Evolutionary conservation across 2,329 filamentous ascomycete genomes (phyloP), one percentile per base, ranked within the genome.

Genomic region (Cladosporium sp.): DNA sequence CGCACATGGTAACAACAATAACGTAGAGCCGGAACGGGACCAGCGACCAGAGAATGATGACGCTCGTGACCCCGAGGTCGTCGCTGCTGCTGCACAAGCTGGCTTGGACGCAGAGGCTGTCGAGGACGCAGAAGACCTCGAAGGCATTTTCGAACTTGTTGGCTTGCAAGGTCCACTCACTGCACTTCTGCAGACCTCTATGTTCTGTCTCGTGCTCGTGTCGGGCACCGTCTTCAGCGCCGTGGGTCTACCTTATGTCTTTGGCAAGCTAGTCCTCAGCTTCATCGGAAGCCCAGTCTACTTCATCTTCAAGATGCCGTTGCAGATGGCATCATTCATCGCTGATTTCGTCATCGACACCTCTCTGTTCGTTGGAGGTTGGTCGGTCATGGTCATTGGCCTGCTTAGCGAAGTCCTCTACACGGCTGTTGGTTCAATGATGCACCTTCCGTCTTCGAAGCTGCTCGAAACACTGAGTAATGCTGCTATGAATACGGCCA

Each of bases 131-230:
- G 95, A 99, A 78, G 95, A 99, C 74, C 88, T 99, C 18, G 95
- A 99, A 76, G 95, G 95, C 0, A 91, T 99, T 62, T 88, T 99
- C 82, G 95, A 99, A 77, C 86, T 99, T 18, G 90, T 99, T 66
- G 95, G 95, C 44, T 96, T 99, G 91, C 92, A 96, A 73, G 95
- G 95, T 0, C 95, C 95, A 0, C 84, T 99, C 3, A 89, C 90
- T 16, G 93, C 92, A 2, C 85, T 99, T 6, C 88, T 98, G 70
- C 95, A 99, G 74, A 99, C 99, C 71, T 93, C 91, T 64, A 88
- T 97, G 18, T 99, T 99, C 78, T 97, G 94, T 75, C 90, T 91
- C 8, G 89, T 98, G 55, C 84, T 99, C 31, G 92, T 99, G 16
- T 91, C 91, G 0, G 86, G 94, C 61, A 96, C 93, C 16, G 88